A percentile compares a stretch with the other conserved stretches of the same genome.
Evolutionary conservation across 805 yeast species (phyloP).

Genomic region (Sungouiella blattae): DNA sequence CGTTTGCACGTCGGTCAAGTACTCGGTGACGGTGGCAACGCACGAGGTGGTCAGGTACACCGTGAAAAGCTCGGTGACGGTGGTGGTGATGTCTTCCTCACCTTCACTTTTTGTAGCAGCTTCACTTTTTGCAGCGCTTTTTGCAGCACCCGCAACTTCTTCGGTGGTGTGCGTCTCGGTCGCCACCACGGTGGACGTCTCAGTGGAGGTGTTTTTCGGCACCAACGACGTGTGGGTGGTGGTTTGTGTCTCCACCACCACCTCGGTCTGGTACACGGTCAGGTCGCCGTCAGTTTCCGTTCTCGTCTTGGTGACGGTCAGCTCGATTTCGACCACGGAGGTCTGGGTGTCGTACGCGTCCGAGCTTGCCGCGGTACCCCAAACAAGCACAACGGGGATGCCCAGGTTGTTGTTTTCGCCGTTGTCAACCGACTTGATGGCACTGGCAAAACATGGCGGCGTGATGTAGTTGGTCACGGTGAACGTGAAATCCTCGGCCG

Average conservation of each 20-base stretch:
- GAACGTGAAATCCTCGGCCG: slow-evolving; percentile 19
- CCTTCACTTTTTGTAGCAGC: neutral
- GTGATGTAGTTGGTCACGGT: slow-evolving; percentile 26
- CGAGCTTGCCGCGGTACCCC: slow-evolving; percentile 8
- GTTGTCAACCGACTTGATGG: slow-evolving; percentile 16
- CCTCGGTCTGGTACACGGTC: slow-evolving; percentile 1
- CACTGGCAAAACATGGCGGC: slow-evolving; percentile 19
- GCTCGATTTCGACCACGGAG: too few relatives aligned
- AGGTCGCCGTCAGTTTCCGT: slow-evolving; percentile 2
- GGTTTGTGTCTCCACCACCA: neutral
- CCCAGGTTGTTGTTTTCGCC: slow-evolving; percentile 21
- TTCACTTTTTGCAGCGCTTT: neutral
- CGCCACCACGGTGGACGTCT: neutral
- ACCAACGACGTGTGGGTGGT: too few relatives aligned
- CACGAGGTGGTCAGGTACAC: neutral
- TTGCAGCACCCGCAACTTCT: too few relatives aligned
- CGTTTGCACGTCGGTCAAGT: neutral
- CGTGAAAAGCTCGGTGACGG: neutral
- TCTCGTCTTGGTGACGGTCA: too few relatives aligned
- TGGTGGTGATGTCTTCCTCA: too few relatives aligned
- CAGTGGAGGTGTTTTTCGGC: neutral
- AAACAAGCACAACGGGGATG: slow-evolving; percentile 29
- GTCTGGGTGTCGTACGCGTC: too few relatives aligned
- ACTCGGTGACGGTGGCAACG: neutral
- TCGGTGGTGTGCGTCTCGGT: too few relatives aligned